These are phyloP conservation scores for Ephemerocybe angulata DNA, from an alignment of 768 basidiomycete genomes.

Conservation along the genomic window DNA sequence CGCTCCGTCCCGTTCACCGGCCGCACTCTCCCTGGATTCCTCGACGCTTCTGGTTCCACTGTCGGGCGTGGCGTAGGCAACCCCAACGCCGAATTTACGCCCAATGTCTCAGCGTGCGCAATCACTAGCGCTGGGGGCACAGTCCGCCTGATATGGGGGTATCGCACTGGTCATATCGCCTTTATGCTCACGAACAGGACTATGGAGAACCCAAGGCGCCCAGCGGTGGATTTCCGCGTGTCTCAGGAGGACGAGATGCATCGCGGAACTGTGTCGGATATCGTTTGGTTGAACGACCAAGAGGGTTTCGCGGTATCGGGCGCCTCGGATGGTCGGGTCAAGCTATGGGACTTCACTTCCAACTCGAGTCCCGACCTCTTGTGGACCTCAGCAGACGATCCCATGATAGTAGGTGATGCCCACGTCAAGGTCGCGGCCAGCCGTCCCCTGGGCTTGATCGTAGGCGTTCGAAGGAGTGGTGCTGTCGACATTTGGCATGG, in stretches of 20 bases:
- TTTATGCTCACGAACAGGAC: constrained; percentile 54
- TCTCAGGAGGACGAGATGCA: constrained; percentile 61
- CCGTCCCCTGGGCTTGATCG: constrained; percentile 35
- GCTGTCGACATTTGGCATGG: constrained; percentile 55
- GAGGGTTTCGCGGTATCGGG: constrained; percentile 43
- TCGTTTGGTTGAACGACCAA: constrained; percentile 44
- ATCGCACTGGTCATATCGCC: constrained; percentile 61
- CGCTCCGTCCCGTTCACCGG: constrained; percentile 71
- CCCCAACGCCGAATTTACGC: constrained; percentile 71
- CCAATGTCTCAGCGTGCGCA: constrained; percentile 57
- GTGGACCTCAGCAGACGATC: constrained; percentile 54
- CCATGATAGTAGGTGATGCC: constrained; percentile 41
- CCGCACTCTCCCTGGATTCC: constrained; percentile 63
- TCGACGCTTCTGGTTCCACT: constrained; percentile 59
- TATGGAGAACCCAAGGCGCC: constrained; percentile 50
- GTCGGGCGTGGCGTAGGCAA: constrained; percentile 64
- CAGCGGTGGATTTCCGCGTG: constrained; percentile 43
- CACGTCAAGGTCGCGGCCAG: constrained; percentile 48
- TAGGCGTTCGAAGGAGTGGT: constrained; percentile 53
- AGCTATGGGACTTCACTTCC: constrained; percentile 65
- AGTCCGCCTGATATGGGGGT: constrained; percentile 73
- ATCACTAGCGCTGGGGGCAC: constrained; percentile 61
- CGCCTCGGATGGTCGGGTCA: constrained; percentile 62
- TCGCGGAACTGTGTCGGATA: constrained; percentile 52
- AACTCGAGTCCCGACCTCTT: constrained; percentile 41